Base-by-base conservation (phyloP, 192 early-diverging fungal species). In the Rhizophagus sp. region DNA sequence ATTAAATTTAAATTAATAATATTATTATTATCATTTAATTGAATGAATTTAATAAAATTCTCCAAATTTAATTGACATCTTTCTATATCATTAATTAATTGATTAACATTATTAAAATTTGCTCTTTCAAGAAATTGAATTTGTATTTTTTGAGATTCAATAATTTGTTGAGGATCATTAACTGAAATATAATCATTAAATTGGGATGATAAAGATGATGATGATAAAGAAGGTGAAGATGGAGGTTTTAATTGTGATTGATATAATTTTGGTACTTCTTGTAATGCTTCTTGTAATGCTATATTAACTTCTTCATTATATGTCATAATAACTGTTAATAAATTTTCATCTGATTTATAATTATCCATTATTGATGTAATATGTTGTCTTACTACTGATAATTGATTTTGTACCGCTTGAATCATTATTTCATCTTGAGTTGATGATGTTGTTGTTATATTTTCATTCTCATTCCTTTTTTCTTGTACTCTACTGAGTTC, bases 251-350 rank as follows among this genome's bases (percentile, higher is more conserved):
- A 36, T 41, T 24, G 33, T 34, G 25, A 68, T 36, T 12, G 34
- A 9, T 68, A 68, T 30, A 19, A 47, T 19, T 47, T 71, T 47
- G 69, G 69, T 25, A 71, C 41, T 49, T 71, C 69, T 47, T 71
- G 39, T 12, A 71, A 47, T 47, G 69, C 69, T 27, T 71, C 69
- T 71, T 71, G 36, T 49, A 71, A 71, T 24, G 69, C 69, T 19
- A 25, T 71, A 71, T 71, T 71, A 71, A 71, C 69, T 71, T 71
- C 69, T 47, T 71, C 69, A 71, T 71, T 71, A 71, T 71, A 71
- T 49, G 69, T 71, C 69, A 71, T 71, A 24, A 71, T 71, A 25
- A 71, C 41, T 3, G 69, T 47, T 41, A 71, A 47, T 33, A 71
- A 33, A 71, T 71, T 71, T 47, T 71, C 69, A 47, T 71, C 69